Conservation (phyloP, 1,284 basidiomycete species). For the Moesziomyces parantarcticus region DNA sequence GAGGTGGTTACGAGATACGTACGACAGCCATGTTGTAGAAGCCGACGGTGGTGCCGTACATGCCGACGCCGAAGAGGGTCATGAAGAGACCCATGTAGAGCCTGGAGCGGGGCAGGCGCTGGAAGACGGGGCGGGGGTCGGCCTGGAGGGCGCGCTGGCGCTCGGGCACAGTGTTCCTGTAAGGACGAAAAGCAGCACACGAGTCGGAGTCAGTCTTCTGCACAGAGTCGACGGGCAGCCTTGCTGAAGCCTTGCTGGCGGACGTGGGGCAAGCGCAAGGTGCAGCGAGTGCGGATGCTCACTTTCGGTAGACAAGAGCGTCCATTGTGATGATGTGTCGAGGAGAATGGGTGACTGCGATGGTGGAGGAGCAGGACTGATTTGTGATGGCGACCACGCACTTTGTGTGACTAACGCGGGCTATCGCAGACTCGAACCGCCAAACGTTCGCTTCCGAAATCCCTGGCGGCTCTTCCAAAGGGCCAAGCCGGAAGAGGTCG, state of each 20-base stretch:
- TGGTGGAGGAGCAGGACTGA: constrained; percentile 5
- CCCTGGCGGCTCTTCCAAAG: background rate
- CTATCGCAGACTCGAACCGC: constrained; percentile 1
- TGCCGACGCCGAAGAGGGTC: constrained; percentile 61
- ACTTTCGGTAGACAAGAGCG: constrained; percentile 59
- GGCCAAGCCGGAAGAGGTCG: constrained; percentile 28
- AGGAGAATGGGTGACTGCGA: constrained; percentile 22
- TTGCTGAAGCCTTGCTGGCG: background rate
- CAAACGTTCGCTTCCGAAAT: constrained; percentile 35
- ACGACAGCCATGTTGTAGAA: constrained; percentile 63
- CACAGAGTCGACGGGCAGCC: too few relatives aligned
- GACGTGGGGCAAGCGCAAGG: background rate
- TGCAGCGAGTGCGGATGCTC: constrained; percentile 15
- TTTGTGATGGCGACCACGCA: constrained; percentile 20
- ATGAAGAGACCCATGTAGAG: constrained; percentile 64
- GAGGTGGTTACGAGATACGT: constrained; percentile 20
- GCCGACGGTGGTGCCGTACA: constrained; percentile 58
- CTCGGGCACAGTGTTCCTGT: constrained; percentile 58
- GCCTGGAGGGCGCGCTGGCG: constrained; percentile 63
- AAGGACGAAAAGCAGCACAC: background rate
- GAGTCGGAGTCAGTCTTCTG: constrained; percentile 2
- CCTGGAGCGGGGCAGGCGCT: constrained; percentile 58
- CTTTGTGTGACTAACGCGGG: background rate
- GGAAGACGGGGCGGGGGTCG: constrained; percentile 60
- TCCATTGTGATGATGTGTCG: constrained; percentile 45